These are phyloP conservation scores for Evernia prunastri DNA, from an alignment of 495 filamentous ascomycete genomes.

Conservation along the genomic window DNA sequence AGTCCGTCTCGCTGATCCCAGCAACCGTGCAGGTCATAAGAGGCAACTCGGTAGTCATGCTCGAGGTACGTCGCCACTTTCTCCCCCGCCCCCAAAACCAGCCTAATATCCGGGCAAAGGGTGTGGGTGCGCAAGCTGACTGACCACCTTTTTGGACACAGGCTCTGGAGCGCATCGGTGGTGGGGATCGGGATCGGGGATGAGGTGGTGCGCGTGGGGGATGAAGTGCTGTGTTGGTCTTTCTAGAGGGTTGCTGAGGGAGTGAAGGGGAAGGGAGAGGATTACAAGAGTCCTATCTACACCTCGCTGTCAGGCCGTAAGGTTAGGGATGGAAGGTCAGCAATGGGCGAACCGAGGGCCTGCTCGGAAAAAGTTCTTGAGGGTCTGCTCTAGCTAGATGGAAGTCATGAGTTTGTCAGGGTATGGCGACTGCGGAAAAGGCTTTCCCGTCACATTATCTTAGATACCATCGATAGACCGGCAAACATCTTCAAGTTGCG, in stretches of 20 bases:
- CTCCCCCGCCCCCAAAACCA: no score
- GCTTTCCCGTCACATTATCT: neutral
- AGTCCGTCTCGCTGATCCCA: no score
- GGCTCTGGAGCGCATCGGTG: slow-evolving; percentile 29
- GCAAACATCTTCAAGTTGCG: neutral
- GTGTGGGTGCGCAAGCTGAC: neutral
- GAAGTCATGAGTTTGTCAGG: neutral
- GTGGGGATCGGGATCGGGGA: slow-evolving; percentile 22
- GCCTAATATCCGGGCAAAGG: no score
- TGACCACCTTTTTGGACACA: neutral
- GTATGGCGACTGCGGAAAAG: neutral
- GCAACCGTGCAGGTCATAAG: slow-evolving; percentile 69
- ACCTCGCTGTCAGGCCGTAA: neutral
- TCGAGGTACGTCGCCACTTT: slow-evolving; percentile 54
- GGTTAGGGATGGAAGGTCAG: neutral
- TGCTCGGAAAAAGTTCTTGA: neutral
- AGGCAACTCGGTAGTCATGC: slow-evolving; percentile 93
- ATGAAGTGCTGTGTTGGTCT: neutral
- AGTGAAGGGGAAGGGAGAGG: neutral
- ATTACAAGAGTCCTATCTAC: neutral
- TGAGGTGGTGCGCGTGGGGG: neutral
- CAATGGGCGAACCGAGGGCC: no score
- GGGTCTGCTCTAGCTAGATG: neutral
- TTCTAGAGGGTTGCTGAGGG: no score
- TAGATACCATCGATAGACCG: neutral